phyloP scores from a whole-genome alignment of 257 asterid species.

The Penstemon eatonii region DNA sequence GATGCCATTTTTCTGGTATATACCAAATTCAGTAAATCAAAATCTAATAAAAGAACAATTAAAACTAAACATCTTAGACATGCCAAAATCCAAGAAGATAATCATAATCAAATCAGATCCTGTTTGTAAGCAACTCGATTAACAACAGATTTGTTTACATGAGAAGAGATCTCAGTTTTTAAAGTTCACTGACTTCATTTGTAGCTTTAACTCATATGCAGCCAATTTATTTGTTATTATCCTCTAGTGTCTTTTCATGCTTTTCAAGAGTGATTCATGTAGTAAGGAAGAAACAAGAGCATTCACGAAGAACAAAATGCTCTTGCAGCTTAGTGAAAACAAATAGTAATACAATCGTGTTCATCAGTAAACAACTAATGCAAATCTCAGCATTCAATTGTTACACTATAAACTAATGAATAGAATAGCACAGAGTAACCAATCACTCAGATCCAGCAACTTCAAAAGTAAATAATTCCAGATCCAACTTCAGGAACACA shows the following conservation, averaged over 20 bases:
- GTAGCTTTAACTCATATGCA: constrained; percentile 16
- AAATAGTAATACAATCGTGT: not conserved
- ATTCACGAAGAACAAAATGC: not conserved
- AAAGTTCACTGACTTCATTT: not conserved
- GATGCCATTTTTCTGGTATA: constrained; percentile 53
- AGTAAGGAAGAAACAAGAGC: not conserved
- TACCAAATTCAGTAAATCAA: constrained; percentile 6
- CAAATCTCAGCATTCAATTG: not conserved
- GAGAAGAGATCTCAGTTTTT: not conserved
- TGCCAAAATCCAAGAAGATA: not conserved
- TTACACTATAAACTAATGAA: not conserved
- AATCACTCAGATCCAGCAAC: constrained; percentile 21
- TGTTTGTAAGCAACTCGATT: constrained; percentile 3
- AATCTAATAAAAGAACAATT: not conserved
- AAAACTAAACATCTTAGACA: not conserved
- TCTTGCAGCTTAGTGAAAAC: too few relatives aligned
- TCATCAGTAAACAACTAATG: not conserved
- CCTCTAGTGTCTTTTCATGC: not conserved
- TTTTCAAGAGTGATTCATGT: not conserved
- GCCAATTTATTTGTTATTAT: not conserved
- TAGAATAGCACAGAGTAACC: not conserved
- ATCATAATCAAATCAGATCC: not conserved
- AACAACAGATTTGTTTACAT: not conserved
- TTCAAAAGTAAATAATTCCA: not conserved
- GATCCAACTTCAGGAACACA: constrained; percentile 15